Evolutionary conservation across 2,329 filamentous ascomycete genomes (phyloP).

Genomic region (Ophiocordyceps robertsii): DNA sequence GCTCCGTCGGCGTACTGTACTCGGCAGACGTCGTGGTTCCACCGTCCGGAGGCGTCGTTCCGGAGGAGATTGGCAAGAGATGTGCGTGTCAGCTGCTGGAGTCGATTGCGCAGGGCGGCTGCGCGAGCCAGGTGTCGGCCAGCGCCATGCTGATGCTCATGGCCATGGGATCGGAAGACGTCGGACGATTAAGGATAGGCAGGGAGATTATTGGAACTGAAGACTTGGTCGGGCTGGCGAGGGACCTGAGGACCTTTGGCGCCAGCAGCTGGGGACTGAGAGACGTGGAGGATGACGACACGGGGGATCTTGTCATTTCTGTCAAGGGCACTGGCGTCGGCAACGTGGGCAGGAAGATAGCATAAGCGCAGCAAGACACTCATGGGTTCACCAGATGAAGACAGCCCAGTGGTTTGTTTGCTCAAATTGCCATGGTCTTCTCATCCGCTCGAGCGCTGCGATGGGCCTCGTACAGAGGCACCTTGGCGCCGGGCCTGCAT

Average conservation of each 20-base stretch:
- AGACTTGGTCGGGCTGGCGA: constrained; percentile 63
- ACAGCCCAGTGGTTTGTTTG: neutral
- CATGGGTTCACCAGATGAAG: neutral
- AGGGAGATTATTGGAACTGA: constrained; percentile 72
- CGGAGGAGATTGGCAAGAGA: constrained; percentile 79
- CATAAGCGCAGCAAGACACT: constrained; percentile 20
- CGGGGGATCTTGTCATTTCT: constrained; percentile 68
- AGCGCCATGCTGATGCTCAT: constrained; percentile 73
- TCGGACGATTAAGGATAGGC: constrained; percentile 73
- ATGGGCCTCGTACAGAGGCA: constrained; percentile 13
- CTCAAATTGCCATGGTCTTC: neutral
- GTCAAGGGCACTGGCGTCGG: constrained; percentile 89
- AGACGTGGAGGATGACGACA: constrained; percentile 49
- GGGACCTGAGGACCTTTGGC: constrained; percentile 81
- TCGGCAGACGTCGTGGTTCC: constrained; percentile 72
- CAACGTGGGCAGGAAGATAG: constrained; percentile 86
- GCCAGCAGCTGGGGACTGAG: constrained; percentile 83
- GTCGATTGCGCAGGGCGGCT: constrained; percentile 68
- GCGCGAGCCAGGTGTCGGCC: constrained; percentile 58
- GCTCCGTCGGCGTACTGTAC: constrained; percentile 65
- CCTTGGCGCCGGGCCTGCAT: constrained; percentile 30
- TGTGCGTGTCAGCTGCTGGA: constrained; percentile 87
- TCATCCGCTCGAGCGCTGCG: constrained; percentile 8
- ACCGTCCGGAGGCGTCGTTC: constrained; percentile 65
- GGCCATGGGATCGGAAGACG: constrained; percentile 96